phyloP scores from a whole-genome alignment of 257 asterid species.

The Ocimum tenuiflorum region DNA sequence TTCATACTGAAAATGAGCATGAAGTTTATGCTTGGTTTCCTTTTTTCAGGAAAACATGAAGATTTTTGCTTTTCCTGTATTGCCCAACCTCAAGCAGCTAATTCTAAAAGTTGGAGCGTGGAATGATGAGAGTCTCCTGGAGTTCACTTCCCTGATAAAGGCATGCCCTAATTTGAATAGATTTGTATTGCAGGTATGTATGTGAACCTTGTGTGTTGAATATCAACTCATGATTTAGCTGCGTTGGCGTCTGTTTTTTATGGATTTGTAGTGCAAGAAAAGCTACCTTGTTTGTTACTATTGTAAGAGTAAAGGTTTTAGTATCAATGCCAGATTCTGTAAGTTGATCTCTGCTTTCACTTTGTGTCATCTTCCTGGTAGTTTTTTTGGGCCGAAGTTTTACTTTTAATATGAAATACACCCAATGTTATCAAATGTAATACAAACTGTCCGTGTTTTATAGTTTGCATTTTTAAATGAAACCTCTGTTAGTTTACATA shows the following conservation, averaged over 20 bases:
- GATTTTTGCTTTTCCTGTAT: conserved; percentile 30
- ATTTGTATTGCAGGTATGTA: conserved; percentile 42
- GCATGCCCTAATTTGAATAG: conserved; percentile 41
- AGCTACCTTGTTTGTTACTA: neutral
- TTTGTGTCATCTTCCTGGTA: neutral
- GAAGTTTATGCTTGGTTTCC: neutral
- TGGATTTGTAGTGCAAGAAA: neutral
- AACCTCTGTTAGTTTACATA: no score
- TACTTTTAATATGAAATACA: no score
- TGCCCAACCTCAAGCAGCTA: conserved; percentile 49
- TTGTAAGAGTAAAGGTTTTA: neutral
- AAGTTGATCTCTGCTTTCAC: conserved; percentile 4
- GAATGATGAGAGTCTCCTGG: conserved; percentile 46
- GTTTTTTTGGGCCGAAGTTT: no score
- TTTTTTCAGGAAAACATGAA: conserved; percentile 28
- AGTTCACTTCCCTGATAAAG: conserved; percentile 33
- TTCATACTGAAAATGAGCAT: neutral
- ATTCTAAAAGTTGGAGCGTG: conserved; percentile 38
- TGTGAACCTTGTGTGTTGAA: conserved; percentile 11
- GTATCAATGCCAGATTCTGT: neutral
- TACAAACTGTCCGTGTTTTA: no score
- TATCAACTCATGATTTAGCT: neutral
- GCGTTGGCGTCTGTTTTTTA: neutral
- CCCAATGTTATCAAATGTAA: no score
- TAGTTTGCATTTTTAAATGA: no score